A percentile compares a stretch with the other conserved stretches of the same genome.
Evolutionary conservation across 176 grass and related monocot species (phyloP).

Genomic region (Melocanna baccifera): DNA sequence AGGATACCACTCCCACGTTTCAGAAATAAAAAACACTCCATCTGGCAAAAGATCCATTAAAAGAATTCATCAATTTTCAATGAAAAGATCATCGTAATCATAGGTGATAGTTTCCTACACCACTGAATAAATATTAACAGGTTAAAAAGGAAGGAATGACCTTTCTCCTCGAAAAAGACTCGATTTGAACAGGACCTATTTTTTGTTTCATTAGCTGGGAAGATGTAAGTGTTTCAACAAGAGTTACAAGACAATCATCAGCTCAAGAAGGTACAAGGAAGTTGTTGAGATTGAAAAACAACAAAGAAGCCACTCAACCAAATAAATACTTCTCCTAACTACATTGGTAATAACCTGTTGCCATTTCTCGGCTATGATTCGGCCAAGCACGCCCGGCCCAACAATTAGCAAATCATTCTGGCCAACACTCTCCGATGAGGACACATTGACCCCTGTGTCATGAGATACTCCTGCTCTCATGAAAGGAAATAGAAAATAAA

Average conservation of each 20-base stretch:
- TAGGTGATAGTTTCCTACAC: not conserved
- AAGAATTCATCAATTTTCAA: not conserved
- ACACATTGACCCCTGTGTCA: slow-evolving; percentile 2
- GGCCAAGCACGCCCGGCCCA: slow-evolving; percentile 69
- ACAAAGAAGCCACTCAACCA: not conserved
- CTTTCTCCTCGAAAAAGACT: not conserved
- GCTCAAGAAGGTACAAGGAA: too few species aligned
- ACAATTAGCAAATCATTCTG: slow-evolving; percentile 63
- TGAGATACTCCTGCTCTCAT: slow-evolving; percentile 4
- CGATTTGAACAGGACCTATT: not conserved
- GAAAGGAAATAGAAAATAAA: not conserved
- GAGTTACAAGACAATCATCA: too few species aligned
- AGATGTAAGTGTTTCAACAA: not conserved
- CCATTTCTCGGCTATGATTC: slow-evolving; percentile 65
- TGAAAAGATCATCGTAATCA: not conserved
- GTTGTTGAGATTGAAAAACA: not conserved
- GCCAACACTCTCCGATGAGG: slow-evolving; percentile 34
- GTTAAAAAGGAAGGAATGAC: not conserved
- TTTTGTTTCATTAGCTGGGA: not conserved
- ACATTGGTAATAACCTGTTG: slow-evolving; percentile 38
- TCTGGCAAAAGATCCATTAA: not conserved
- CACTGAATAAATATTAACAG: not conserved
- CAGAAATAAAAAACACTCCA: not conserved
- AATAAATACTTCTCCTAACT: not conserved
- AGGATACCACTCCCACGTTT: not conserved